phyloP scores from a whole-genome alignment of 768 basidiomycete genomes.

The Arthromyces matolae region DNA sequence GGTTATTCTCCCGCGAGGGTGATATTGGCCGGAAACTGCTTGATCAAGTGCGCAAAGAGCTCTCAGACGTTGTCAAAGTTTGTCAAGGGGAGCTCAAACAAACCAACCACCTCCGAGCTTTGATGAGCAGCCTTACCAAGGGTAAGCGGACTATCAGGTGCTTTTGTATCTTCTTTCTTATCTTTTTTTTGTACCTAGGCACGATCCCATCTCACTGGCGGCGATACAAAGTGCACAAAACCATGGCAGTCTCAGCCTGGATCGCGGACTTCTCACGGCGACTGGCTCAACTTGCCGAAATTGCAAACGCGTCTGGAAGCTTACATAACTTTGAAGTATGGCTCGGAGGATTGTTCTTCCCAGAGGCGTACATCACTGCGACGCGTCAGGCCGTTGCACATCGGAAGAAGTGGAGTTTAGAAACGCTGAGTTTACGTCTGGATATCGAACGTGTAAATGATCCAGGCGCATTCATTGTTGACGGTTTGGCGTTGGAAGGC shows the following conservation, averaged over 20 bases:
- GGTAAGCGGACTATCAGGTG: no score
- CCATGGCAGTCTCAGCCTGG: conserved; percentile 83
- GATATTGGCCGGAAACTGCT: conserved; percentile 75
- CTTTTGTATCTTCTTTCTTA: not conserved
- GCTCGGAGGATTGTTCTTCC: conserved; percentile 95
- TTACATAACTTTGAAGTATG: conserved; percentile 75
- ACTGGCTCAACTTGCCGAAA: conserved; percentile 74
- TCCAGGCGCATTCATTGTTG: conserved; percentile 77
- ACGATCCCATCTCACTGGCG: conserved; percentile 88
- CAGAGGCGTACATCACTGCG: conserved; percentile 94
- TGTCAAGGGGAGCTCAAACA: conserved; percentile 88
- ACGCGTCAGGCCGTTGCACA: conserved; percentile 96
- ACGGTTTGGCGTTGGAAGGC: conserved; percentile 86
- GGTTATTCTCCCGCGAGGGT: conserved; percentile 88
- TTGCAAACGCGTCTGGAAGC: conserved; percentile 55
- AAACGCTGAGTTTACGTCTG: conserved; percentile 76
- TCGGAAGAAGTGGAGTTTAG: conserved; percentile 86
- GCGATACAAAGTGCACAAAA: conserved; percentile 81
- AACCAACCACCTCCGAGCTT: conserved; percentile 89
- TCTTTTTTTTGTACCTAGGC: conserved; percentile 40
- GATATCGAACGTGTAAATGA: conserved; percentile 81
- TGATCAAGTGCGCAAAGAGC: conserved; percentile 74
- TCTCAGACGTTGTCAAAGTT: conserved; percentile 76
- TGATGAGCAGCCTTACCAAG: conserved; percentile 89
- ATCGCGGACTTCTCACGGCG: conserved; percentile 79